Evolutionary conservation across 768 basidiomycete genomes (phyloP), one percentile per base, ranked within the genome.

Genomic region (Gyrodon lividus): DNA sequence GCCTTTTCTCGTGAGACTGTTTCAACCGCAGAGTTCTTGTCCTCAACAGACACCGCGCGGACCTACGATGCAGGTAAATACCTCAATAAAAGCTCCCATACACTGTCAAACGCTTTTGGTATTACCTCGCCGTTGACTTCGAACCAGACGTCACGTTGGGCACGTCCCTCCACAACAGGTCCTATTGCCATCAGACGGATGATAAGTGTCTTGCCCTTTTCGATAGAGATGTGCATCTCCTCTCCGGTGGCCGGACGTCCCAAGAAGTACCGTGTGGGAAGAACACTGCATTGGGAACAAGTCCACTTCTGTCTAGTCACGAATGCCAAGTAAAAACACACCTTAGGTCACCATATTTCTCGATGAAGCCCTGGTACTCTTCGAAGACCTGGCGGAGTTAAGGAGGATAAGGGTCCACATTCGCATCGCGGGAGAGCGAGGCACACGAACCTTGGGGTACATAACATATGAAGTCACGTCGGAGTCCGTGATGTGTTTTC

Each of bases 231-330:
- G 70, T 92, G 86, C 88, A 98, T 89, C 74, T 99, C 97, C 72
- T 98, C 95, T 61, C 91, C 92, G 56, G 89, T 77, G 55, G 83
- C 83, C 43, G 97, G 95, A 51, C 92, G 91, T 45, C 87, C 89
- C 59, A 99, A 76, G 87, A 99, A 99, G 79, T 90, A 95, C 54
- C 97, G 90, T 17, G 97, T 98, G 56, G 97, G 95, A 63, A 98
- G 72, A 56, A 97, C 89, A 64, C 92, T 96, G 62, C n/a, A 43
- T 45, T 48, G 49, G 52, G 38, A 48, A 61, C 52, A 49, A 19
- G 30, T 67, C 34, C 13, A 57, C 44, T 48, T 61, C 26, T 16
- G 42, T 24, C 33, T 17, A 43, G 19, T 46, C 52, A 31, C 34
- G 24, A 33, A 53, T 52, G 20, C 38, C 24, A 52, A 23, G 26